Conservation (phyloP, 2,329 filamentous ascomycete genomes). For the Aureobasidium namibiae region DNA sequence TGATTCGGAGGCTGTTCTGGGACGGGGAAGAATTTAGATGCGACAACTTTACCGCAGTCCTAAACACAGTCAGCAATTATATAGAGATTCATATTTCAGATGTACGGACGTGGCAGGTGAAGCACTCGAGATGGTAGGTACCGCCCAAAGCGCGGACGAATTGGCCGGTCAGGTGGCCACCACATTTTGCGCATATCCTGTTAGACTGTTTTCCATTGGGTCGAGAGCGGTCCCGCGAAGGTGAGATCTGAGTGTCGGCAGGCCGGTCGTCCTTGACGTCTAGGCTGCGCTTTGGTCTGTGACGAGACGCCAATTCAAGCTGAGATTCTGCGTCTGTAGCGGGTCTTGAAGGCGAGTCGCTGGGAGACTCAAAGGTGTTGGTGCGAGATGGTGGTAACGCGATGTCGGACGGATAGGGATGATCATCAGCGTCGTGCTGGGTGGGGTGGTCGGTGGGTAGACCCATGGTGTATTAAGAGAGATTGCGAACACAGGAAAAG, state of each 20-base stretch:
- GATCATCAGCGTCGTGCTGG: slow-evolving; percentile 8
- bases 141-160: slow-evolving; percentile 91
- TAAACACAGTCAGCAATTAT: slow-evolving; percentile 34
- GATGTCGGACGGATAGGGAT: slow-evolving; percentile 7
- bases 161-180: slow-evolving; percentile 79
- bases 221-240: slow-evolving; percentile 11
- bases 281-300: not conserved
- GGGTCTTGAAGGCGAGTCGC: not conserved
- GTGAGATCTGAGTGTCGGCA: not conserved
- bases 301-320: slow-evolving; percentile 1
- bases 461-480: slow-evolving; percentile 2
- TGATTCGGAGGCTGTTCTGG: slow-evolving; percentile 83
- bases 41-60: slow-evolving; percentile 96
- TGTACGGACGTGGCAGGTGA: slow-evolving; percentile 81
- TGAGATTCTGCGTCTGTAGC: slow-evolving; percentile 4
- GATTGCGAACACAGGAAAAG: slow-evolving; percentile 3
- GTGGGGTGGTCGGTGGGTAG: slow-evolving; percentile 2
- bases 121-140: slow-evolving; percentile 95
- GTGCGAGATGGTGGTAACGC: slow-evolving; percentile 8
- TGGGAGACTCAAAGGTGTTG: slow-evolving; percentile 2
- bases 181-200: slow-evolving; percentile 69
- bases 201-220: slow-evolving; percentile 21
- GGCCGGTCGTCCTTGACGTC: slow-evolving; percentile 1
- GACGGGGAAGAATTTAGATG: slow-evolving; percentile 97
- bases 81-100: slow-evolving; percentile 17